Base-by-base conservation (phyloP, 1,284 basidiomycete genomes). In the Microbotryum violaceum region DNA sequence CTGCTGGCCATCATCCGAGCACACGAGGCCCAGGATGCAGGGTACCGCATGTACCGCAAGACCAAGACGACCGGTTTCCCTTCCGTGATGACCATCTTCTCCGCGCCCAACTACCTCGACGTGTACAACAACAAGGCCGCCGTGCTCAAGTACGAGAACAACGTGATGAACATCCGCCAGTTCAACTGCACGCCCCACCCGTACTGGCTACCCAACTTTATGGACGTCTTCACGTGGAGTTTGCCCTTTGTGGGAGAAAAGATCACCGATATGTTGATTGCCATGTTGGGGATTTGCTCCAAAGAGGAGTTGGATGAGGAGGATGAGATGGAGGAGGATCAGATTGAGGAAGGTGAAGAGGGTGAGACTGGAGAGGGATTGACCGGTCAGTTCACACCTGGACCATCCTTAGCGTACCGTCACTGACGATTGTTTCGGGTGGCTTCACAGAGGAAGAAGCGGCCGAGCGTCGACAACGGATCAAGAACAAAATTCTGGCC, bases 161-260 rank as follows among this genome's bases (percentile, higher is more conserved):
- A 96, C 74, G 91, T 94, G 6, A 88, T 96, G 85, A 96, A 96
- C 74, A 91, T 91, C 71, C 83, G 78, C 50, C 91, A 96, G 75
- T 96, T 94, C 80, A 96, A 94, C 77, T 91, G 88, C 74, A 92
- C 88, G 6, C 91, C 91, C 18, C 91, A 96, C 75, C 91, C 91
- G 5, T 96, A 96, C 75, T 92, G 89, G 89, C 79, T 99, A 48
- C 94, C 94, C 3, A 98, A 97, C 78, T 97, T 97, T 72, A 97
- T 97, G 89, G 91, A 98, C 74, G 94, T 90, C 46, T 98, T 99
- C 76, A 97, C 94, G 1, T 98, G 96, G 96, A 91, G 88, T 81
- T 78, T 98, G 69, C 96, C 94, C 0, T 99, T 98, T 74, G 96
- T 99, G 3, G 94, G 91, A 63, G 92, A 96, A 76, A 96, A 96